Conservation (phyloP, 306 rosid species). For the Luffa aegyptiaca region DNA sequence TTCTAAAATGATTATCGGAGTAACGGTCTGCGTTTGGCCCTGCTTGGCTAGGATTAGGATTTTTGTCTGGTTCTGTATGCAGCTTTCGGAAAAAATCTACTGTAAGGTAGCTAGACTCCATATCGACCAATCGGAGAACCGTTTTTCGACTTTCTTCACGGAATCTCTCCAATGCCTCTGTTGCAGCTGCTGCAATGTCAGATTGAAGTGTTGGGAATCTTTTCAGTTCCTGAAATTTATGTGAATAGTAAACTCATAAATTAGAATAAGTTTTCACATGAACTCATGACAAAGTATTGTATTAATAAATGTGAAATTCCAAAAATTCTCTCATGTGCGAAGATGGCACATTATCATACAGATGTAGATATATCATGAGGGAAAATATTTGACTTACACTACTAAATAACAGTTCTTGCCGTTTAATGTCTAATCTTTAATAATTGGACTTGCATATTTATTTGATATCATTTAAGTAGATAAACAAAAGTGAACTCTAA, state of each 20-base stretch:
- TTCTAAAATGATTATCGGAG: conserved; percentile 71
- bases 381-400: neutral
- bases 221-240: conserved; percentile 64
- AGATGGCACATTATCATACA: neutral
- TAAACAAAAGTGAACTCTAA: neutral
- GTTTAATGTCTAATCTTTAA: neutral
- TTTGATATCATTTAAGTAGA: neutral
- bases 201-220: conserved; percentile 84
- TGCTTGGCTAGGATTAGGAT: conserved; percentile 28
- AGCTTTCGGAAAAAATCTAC: conserved; percentile 90
- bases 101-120: conserved; percentile 94
- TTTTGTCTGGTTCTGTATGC: conserved; percentile 63
- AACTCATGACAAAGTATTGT: neutral
- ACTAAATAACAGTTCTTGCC: neutral
- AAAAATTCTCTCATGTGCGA: neutral
- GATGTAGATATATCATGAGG: neutral
- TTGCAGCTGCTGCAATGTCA: conserved; percentile 83
- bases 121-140: conserved; percentile 78
- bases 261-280: neutral
- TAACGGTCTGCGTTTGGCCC: conserved; percentile 44
- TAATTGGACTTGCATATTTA: neutral
- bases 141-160: conserved; percentile 91
- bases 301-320: neutral
- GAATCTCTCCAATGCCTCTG: conserved; percentile 77
- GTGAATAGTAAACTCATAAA: neutral